Base-by-base conservation (phyloP, 768 basidiomycete species). In the Tricholoma flavovirens region DNA sequence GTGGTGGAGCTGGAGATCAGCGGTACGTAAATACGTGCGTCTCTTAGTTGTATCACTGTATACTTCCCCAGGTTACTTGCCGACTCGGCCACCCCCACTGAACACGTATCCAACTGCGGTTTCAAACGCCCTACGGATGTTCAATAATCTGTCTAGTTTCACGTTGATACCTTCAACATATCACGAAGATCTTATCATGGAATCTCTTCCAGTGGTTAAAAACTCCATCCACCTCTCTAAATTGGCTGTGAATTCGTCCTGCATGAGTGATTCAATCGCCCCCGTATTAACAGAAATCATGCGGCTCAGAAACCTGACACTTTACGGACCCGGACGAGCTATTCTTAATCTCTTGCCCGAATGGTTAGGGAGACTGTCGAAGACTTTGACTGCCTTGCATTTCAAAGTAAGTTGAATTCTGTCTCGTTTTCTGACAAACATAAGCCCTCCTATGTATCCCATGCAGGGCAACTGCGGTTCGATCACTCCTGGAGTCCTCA, bases 391-490 rank as follows among this genome's bases (percentile, higher is more conserved):
- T 15, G 71, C 67, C 35, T 66, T 83, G 21, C 74, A 77, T 66
- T 63, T 84, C 3, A 71, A 67, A 62, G 81, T 81, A 55, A 56
- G 74, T 36, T 3, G 42, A 21, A 9, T 53, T 42, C 9, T 30
- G 7, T 17, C 29, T 21, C 38, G 19, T 19, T 22, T 21, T n/a
- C 46, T 45, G 17, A 22, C 15, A 51, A 53, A 32, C 40, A 22
- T 10, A 4, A 53, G 24, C 22, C 22, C 15, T 12, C 21, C 14
- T 55, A 45, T 33, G 11, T 53, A 4, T 49, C 12, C 38, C 22
- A 4, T 40, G 21, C 46, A 85, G 83, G 74, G 73, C 30, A 80
- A 84, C 53, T 86, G 84, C 61, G 83, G 83, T 5, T 86, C 83
- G 5, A 71, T 86, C 14, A 85, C 84, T 0, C 84, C 83, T 9